Evolutionary conservation across 345 rosid species (phyloP), one percentile per base, ranked within the genome.

Genomic region (Heritiera fomes): DNA sequence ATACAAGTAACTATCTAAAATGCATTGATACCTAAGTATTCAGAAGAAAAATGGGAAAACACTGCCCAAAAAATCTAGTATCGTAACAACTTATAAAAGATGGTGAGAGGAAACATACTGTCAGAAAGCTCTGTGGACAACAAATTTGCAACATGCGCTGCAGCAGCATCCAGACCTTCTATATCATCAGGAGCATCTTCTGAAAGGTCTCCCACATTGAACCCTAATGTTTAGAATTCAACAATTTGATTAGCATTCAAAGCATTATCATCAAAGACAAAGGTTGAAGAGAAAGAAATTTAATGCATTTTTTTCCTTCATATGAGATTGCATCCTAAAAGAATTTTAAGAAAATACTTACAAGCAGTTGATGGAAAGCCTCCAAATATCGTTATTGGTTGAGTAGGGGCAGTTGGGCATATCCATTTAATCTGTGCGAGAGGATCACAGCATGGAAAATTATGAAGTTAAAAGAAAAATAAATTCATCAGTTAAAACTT

Each of bases 321-420:
- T 5, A 52, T 20, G 43, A 38, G 50, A 76, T 49, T 40, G 55
- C 2, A 46, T 40, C 66, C 50, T 69, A 20, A 32, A 2, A 68
- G 41, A 65, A 45, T 18, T 64, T 38, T 47, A 23, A 30, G 43
- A 69, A 55, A 58, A 62, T 66, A 81, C 98, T 88, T 86, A 94
- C 99, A 96, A 78, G 99, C 98, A 76, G 98, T 94, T 76, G 98
- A 90, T 68, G 98, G 99, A 78, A 94, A 94, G 83, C 99, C 99
- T 80, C 97, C 98, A 86, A 96, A 96, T 77, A 94, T 66, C 74
- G 88, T 86, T 83, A 96, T 81, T 9, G 98, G 99, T 77, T 71
- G 97, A 82, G 95, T 89, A 76, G 99, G 98, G 80, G 99, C 95
- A 83, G 99, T 96, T 12, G 99, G 99, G 86, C 99, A 96, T 80